These are phyloP conservation scores for Alternaria metachromatica DNA, from an alignment of 2,329 filamentous ascomycete genomes.

Conservation along the genomic window DNA sequence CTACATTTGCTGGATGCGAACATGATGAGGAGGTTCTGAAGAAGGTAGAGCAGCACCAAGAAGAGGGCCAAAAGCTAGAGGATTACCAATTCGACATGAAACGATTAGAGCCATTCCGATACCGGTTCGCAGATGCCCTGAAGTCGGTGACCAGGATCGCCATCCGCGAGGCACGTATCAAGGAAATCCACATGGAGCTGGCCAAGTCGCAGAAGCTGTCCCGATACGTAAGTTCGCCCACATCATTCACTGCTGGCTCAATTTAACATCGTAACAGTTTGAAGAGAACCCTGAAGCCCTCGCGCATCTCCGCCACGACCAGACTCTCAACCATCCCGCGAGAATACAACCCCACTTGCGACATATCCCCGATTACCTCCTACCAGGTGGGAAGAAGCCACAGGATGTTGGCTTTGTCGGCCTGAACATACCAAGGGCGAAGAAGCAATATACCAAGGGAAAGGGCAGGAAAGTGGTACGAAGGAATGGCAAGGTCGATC, in stretches of 20 bases:
- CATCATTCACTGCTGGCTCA: neutral
- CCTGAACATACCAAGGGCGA: constrained; percentile 55
- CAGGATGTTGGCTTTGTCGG: constrained; percentile 80
- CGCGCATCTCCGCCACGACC: constrained; percentile 86
- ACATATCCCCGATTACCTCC: constrained; percentile 83
- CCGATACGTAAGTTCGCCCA: constrained; percentile 26
- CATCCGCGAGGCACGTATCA: constrained; percentile 85
- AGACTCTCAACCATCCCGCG: constrained; percentile 77
- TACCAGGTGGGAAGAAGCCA: constrained; percentile 76
- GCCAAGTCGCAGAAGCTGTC: constrained; percentile 88
- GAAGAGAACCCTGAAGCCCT: constrained; percentile 95
- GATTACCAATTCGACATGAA: constrained; percentile 95
- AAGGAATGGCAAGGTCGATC: constrained; percentile 76
- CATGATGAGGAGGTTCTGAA: constrained; percentile 84
- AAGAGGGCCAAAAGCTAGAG: constrained; percentile 80
- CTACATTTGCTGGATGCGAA: constrained; percentile 74
- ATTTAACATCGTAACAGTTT: constrained; percentile 66
- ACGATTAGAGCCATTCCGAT: constrained; percentile 91
- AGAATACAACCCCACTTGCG: constrained; percentile 87
- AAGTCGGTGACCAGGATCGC: constrained; percentile 88
- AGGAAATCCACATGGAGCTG: constrained; percentile 87
- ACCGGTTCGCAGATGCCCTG: constrained; percentile 85
- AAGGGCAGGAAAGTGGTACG: constrained; percentile 60
- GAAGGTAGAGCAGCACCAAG: constrained; percentile 82
- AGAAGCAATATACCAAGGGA: constrained; percentile 51